Conservation (phyloP, 140 eudicot species). For the Bidens hawaiensis region DNA sequence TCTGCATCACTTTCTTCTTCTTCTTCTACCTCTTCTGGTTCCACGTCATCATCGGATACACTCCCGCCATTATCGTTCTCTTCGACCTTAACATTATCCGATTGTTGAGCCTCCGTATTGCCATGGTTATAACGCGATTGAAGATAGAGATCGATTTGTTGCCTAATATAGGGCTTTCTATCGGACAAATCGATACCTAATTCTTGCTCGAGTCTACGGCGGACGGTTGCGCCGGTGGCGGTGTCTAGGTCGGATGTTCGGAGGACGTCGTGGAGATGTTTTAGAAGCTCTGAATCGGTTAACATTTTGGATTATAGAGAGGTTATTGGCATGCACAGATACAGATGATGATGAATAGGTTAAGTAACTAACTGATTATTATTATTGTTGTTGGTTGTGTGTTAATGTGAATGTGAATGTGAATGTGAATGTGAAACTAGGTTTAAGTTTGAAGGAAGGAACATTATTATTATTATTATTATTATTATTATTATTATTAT, state of each 20-base stretch:
- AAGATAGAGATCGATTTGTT: slow-evolving; percentile 45
- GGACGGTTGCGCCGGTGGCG: slow-evolving; percentile 55
- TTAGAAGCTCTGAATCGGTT: slow-evolving; percentile 37
- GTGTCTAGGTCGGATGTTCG: slow-evolving; percentile 54
- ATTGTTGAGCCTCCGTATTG: slow-evolving; percentile 7
- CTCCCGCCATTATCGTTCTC: slow-evolving; percentile 15
- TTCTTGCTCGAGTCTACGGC: slow-evolving; percentile 51
- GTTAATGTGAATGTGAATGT: no score
- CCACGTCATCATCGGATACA: slow-evolving; percentile 3
- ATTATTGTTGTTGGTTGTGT: slow-evolving; percentile 6
- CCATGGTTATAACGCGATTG: slow-evolving; percentile 10
- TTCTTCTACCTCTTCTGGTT: slow-evolving; percentile 19
- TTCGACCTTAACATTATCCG: slow-evolving; percentile 23
- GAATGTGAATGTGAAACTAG: no score
- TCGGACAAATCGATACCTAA: slow-evolving; percentile 54
- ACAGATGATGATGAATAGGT: slow-evolving; percentile 9
- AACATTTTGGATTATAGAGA: slow-evolving; percentile 26
- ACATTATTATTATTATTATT: no score
- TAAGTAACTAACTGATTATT: slow-evolving; percentile 1
- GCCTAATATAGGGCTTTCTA: slow-evolving; percentile 41
- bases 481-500: no score
- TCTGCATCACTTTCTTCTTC: slow-evolving; percentile 28
- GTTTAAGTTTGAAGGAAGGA: no score
- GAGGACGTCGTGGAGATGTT: slow-evolving; percentile 43
- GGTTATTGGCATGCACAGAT: slow-evolving; percentile 3